These are phyloP conservation scores for Capsella bursapastoris DNA, from an alignment of 345 rosid species.

Conservation along the genomic window DNA sequence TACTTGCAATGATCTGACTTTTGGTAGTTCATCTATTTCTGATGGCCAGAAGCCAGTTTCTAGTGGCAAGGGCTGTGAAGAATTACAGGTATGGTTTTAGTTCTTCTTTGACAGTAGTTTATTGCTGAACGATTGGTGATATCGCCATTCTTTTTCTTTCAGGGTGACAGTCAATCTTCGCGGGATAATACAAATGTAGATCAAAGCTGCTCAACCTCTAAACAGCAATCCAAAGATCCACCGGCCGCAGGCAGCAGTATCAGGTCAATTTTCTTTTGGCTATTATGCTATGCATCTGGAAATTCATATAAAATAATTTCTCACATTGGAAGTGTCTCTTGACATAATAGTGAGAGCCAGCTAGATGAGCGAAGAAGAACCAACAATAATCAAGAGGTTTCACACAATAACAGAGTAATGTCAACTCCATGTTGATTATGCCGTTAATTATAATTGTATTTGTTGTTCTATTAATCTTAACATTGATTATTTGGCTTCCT, in stretches of 20 bases:
- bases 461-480: constrained; percentile 19
- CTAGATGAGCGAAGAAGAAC: constrained; percentile 38
- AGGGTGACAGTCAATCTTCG: constrained; percentile 63
- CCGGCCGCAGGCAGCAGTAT: constrained; percentile 50
- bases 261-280: constrained; percentile 52
- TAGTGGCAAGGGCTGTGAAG: constrained; percentile 51
- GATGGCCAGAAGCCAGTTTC: constrained; percentile 45
- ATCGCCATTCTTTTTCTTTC: constrained; percentile 38
- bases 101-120: constrained; percentile 28
- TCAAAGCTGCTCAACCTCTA: constrained; percentile 47
- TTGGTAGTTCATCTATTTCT: constrained; percentile 60
- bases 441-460: constrained; percentile 16
- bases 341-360: constrained; percentile 31
- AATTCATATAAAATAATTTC: neutral
- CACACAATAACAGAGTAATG: constrained; percentile 39
- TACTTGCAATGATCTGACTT: constrained; percentile 60
- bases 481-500: constrained; percentile 28
- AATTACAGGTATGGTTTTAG: constrained; percentile 44
- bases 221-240: constrained; percentile 48
- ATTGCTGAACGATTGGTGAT: constrained; percentile 18
- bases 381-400: constrained; percentile 28
- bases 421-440: constrained; percentile 33
- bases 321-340: constrained; percentile 29
- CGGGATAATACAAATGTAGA: constrained; percentile 49
- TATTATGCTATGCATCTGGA: constrained; percentile 15